Evolutionary conservation across 306 rosid species (phyloP), one percentile per base, ranked within the genome.

Genomic region (Sicyos edulis): DNA sequence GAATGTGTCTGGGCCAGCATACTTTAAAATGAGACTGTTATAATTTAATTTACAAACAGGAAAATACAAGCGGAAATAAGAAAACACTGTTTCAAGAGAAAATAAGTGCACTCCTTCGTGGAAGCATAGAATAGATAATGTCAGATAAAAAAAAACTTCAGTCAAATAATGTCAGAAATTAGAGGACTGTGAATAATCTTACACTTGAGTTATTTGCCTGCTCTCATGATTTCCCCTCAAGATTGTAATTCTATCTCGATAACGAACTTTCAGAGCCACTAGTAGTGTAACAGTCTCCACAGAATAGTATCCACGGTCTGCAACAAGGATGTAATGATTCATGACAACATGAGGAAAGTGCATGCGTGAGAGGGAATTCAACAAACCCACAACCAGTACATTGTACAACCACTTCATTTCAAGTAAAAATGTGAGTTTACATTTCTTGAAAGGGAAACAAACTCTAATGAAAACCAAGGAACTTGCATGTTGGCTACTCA

Each of bases 121-220:
- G 72, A 67, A 47, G 12, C 56, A 67, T 45, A 2, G 20, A 12
- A 16, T 20, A 44, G 22, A 45, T 66, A 45, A 17, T 67, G 20
- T 45, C 12, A 21, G 47, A 9, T 63, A 63, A 51, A 64, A 40
- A 67, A 49, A 47, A 19, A 2, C 37, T 45, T 44, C 17, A 75
- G 15, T 22, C 44, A 9, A 53, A 32, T 51, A 64, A 75, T 63
- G 63, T 52, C 44, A 63, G 75, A 57, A 49, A 44, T 29, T 71
- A 21, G 15, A 34, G 44, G 24, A 20, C 24, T n/a, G 60, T 21
- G 37, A 65, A 22, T 61, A 66, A 13, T 26, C 96, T 88, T 90
- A 92, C 98, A 92, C 98, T 92, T 92, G 98, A 75, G 98, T 92
- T 72, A 92, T 92, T 75, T 92, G 98, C 81, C 98, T 89, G 77